Evolutionary conservation across 2,329 filamentous ascomycete genomes (phyloP), one percentile per base, ranked within the genome.

Genomic region (Knoxdaviesia capensis): DNA sequence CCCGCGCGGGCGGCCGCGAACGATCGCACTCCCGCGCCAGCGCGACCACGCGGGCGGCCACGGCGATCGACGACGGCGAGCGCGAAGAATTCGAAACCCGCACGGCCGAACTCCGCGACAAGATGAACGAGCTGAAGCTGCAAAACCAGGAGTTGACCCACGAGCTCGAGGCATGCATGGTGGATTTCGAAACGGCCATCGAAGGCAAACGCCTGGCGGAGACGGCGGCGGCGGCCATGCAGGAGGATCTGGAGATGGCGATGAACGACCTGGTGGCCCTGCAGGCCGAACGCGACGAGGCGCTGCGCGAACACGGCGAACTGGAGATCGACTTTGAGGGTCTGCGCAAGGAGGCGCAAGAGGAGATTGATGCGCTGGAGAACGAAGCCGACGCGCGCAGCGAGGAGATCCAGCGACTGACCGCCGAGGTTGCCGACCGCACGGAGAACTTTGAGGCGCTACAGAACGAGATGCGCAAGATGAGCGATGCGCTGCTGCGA

Each of bases 391-490:
- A 87, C 43, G 71, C 80, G 52, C 79, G 80, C 46, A 72, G 73
- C 38, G 71, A 76, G 5, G 81, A 88, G 49, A 74, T 78, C 36
- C 69, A 80, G 48, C 72, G 74, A 9, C 60, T 90, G 30, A 71
- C 80, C 44, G 66, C 72, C 9, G 83, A 90, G 36, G 62, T 94
- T 9, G 72, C 74, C 46, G 80, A 83, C 48, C 74, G 80, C 41
- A 77, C 77, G 8, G 87, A 96, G 53, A 92, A 90, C 54, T 88
- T 94, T 57, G 77, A 80, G 48, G 82, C 84, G n/a, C 63, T 98
- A 42, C 88, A 96, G 54, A 77, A 80, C 45, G 90, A 96, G 64
- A 90, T 98, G 78, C 81, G 87, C 48, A 80, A 79, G 50, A 80
- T 94, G 59, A 92, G 82, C 52, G 85, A 94, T 50, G 80, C 80